phyloP scores from a whole-genome alignment of 371 early-diverging fungal species.

The Saksenaea oblongispora region DNA sequence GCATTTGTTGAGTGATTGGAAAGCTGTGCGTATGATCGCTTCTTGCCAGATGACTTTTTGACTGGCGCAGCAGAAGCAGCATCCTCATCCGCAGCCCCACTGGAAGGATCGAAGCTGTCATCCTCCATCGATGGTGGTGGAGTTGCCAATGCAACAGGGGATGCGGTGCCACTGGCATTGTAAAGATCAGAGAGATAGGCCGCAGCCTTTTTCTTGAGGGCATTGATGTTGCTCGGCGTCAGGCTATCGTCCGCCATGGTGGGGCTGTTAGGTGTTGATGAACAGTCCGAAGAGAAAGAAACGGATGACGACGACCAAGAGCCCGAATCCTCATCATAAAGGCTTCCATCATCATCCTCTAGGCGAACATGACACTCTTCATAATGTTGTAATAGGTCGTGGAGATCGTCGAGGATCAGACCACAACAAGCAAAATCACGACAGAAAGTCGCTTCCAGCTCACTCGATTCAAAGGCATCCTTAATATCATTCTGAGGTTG shows the following conservation, averaged over 20 bases:
- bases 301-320: constrained; percentile 9
- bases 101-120: constrained; percentile 9
- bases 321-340: constrained; percentile 22
- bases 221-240: constrained; percentile 14
- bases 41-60: constrained; percentile 22
- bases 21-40: constrained; percentile 28
- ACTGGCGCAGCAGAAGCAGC: constrained; percentile 13
- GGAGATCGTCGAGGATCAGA: constrained; percentile 75
- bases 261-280: constrained; percentile 34
- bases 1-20: constrained; percentile 13
- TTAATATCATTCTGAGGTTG: constrained; percentile 36
- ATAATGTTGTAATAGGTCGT: constrained; percentile 91
- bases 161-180: constrained; percentile 17
- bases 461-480: constrained; percentile 76
- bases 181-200: constrained; percentile 34
- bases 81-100: constrained; percentile 1
- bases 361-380: constrained; percentile 89
- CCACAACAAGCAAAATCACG: constrained; percentile 94
- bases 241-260: constrained; percentile 9
- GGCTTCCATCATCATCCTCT: constrained; percentile 66
- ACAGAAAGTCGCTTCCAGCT: constrained; percentile 85
- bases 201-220: constrained; percentile 33
- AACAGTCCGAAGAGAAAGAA: constrained; percentile 7
- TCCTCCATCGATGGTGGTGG: neutral
- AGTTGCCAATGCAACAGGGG: neutral